phyloP scores from a whole-genome alignment of 768 basidiomycete genomes.

The Fomitopsis pulvina region DNA sequence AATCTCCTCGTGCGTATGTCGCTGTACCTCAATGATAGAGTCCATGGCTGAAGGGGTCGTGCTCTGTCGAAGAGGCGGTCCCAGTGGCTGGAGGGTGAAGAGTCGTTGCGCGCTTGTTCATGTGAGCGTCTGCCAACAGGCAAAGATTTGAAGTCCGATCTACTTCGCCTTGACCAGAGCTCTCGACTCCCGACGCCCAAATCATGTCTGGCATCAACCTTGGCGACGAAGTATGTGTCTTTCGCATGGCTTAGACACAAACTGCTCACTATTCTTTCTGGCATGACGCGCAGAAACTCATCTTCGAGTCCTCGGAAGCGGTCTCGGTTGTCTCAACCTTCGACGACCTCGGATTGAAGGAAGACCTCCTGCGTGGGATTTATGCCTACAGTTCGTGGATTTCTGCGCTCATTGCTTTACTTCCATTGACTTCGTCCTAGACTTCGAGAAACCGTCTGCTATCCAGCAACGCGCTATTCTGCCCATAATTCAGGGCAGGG shows the following conservation, averaged over 20 bases:
- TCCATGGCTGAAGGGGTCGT: conserved; percentile 52
- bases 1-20: conserved; percentile 92
- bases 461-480: conserved; percentile 98
- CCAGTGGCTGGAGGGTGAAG: background rate
- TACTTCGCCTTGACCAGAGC: conserved; percentile 5
- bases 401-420: conserved; percentile 2
- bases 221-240: conserved; percentile 69
- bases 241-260: conserved; percentile 2
- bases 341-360: conserved; percentile 88
- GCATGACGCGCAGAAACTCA: conserved; percentile 63
- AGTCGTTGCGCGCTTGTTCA: conserved; percentile 3
- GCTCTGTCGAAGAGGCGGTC: background rate
- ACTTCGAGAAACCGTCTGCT: conserved; percentile 97
- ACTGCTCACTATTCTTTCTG: background rate
- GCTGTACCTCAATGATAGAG: conserved; percentile 88
- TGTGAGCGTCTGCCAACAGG: conserved; percentile 2
- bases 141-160: conserved; percentile 51
- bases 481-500: conserved; percentile 91
- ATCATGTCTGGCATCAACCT: conserved; percentile 77
- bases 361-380: conserved; percentile 92
- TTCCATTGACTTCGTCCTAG: conserved; percentile 23
- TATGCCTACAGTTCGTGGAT: conserved; percentile 81
- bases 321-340: conserved; percentile 86
- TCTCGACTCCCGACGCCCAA: conserved; percentile 34
- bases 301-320: conserved; percentile 92